Percentiles rank a stretch among this genome's conserved stretches.
Evolutionary conservation across 352 stramenopile genomes (phyloP).

Genomic region (Blastocystis sp.): DNA sequence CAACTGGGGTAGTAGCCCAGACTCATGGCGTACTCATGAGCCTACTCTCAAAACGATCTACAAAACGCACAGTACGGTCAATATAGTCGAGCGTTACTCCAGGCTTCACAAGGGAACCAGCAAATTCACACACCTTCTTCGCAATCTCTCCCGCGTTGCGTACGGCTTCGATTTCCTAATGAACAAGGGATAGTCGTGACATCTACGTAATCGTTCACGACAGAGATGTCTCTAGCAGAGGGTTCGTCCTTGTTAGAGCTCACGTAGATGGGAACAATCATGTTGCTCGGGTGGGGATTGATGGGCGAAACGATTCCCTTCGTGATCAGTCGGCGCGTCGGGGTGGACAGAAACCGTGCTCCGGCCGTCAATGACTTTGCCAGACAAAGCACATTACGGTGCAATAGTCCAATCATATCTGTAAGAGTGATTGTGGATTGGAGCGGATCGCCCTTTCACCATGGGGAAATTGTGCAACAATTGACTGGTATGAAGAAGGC

Average conservation of each 20-base stretch:
- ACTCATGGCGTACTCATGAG: slow-evolving; percentile 75
- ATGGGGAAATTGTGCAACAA: too few species aligned
- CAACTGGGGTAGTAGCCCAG: slow-evolving; percentile 70
- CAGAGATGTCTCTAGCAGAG: slow-evolving; percentile 62
- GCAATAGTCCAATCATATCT: too few species aligned
- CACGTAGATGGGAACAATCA: slow-evolving; percentile 28
- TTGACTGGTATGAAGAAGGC: too few species aligned
- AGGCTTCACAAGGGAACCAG: slow-evolving; percentile 67
- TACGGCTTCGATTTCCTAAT: slow-evolving; percentile 60
- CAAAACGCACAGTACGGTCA: slow-evolving; percentile 68
- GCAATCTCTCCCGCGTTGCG: slow-evolving; percentile 68
- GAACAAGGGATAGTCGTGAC: slow-evolving; percentile 59
- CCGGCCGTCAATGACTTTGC: not conserved
- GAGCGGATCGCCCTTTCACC: too few species aligned
- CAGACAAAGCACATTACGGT: too few species aligned
- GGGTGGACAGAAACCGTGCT: not conserved
- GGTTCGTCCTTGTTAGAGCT: not conserved
- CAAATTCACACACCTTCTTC: slow-evolving; percentile 71
- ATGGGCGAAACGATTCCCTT: slow-evolving; percentile 44
- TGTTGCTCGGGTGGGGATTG: slow-evolving; percentile 59
- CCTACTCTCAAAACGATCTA: not conserved
- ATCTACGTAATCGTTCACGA: slow-evolving; percentile 67
- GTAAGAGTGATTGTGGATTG: too few species aligned
- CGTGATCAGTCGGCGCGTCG: not conserved
- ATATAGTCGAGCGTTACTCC: slow-evolving; percentile 83